Percentiles rank a stretch among this genome's conserved stretches.
Conservation (phyloP, 1,284 basidiomycete genomes). For the Naganishia sp. region DNA sequence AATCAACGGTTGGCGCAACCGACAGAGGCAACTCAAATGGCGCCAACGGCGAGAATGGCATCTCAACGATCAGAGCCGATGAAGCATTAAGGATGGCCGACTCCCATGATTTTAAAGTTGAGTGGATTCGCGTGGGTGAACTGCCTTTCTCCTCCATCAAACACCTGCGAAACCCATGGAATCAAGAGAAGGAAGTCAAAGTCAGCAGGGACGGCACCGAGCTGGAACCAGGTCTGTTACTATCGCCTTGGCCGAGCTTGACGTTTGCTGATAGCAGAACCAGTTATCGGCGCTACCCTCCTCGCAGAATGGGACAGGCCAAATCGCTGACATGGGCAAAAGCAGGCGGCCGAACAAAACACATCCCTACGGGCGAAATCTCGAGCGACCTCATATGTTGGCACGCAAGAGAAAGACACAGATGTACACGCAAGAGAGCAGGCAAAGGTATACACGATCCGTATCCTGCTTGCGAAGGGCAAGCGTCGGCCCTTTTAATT, state of each 20-base stretch:
- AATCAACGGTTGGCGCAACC: background rate
- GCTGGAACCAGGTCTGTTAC: slow-evolving; percentile 66
- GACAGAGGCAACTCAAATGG: background rate
- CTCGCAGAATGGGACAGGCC: slow-evolving; percentile 68
- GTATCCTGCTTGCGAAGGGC: background rate
- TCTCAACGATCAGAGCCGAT: background rate
- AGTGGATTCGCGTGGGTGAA: slow-evolving; percentile 76
- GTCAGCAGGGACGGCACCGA: slow-evolving; percentile 88
- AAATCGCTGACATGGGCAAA: too few species aligned
- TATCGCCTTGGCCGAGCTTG: too few species aligned
- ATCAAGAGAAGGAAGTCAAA: slow-evolving; percentile 85
- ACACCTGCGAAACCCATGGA: slow-evolving; percentile 88
- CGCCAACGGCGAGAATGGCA: too few species aligned
- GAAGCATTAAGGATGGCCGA: slow-evolving; percentile 52
- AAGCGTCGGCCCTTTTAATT: slow-evolving; percentile 6
- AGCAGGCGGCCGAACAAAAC: background rate
- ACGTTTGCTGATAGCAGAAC: background rate
- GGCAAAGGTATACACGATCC: background rate
- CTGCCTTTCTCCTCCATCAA: slow-evolving; percentile 77
- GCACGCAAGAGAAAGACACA: too few species aligned
- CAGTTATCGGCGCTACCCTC: slow-evolving; percentile 67
- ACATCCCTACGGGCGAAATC: background rate
- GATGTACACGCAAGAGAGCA: background rate
- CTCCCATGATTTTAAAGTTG: slow-evolving; percentile 77
- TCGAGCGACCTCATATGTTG: too few species aligned